phyloP scores from a whole-genome alignment of 345 rosid species.

The Raphanus raphanistrum region DNA sequence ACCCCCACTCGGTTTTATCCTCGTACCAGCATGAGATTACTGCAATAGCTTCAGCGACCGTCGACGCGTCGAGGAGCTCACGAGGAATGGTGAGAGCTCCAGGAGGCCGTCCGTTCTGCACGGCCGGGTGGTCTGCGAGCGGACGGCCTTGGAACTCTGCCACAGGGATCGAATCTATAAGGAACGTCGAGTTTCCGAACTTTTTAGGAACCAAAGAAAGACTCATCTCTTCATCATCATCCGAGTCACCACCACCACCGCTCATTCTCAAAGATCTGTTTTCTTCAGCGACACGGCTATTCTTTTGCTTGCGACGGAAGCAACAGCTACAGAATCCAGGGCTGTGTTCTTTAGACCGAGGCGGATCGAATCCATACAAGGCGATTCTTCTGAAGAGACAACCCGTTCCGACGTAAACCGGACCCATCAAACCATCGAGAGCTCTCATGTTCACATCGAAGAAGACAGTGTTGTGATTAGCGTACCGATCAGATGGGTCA shows the following conservation, averaged over 20 bases:
- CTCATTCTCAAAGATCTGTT: neutral
- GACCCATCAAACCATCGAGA: constrained; percentile 63
- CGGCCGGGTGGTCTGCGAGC: constrained; percentile 60
- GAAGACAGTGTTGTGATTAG: constrained; percentile 65
- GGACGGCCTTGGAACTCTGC: constrained; percentile 82
- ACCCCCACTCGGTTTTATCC: constrained; percentile 83
- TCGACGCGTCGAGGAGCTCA: constrained; percentile 78
- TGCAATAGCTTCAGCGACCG: constrained; percentile 77
- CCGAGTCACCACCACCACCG: neutral
- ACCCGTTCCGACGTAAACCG: constrained; percentile 68
- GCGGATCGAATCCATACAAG: constrained; percentile 70
- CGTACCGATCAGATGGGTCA: constrained; percentile 61
- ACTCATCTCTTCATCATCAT: constrained; percentile 73
- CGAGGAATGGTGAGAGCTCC: constrained; percentile 81
- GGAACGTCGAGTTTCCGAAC: constrained; percentile 63
- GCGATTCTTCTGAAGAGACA: constrained; percentile 67
- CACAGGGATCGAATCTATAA: constrained; percentile 67
- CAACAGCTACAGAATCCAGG: neutral
- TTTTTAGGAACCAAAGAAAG: constrained; percentile 64
- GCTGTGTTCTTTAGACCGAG: constrained; percentile 44
- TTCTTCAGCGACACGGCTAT: neutral
- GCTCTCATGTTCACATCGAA: constrained; percentile 73
- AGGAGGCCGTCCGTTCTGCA: constrained; percentile 64
- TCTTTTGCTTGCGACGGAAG: neutral
- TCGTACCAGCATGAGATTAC: constrained; percentile 81